Conservation (phyloP, 345 rosid species). For the Cardamine occulta region DNA sequence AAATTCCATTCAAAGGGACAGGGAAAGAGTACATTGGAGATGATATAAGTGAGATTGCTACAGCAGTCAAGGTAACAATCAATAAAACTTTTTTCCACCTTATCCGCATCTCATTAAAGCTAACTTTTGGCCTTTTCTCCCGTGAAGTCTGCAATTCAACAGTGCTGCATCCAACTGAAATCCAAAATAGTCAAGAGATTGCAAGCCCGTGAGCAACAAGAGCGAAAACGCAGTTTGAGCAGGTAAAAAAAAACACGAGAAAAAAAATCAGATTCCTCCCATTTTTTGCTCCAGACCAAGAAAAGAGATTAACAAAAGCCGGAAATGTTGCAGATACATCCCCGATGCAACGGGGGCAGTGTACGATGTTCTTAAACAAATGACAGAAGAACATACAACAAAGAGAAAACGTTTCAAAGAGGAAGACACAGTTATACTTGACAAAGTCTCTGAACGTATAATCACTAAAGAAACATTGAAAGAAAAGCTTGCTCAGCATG, state of each 20-base stretch:
- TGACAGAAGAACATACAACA: slow-evolving; percentile 57
- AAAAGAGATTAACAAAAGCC: not conserved
- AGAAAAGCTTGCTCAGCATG: slow-evolving; percentile 82
- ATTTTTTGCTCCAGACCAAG: not conserved
- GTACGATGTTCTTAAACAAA: slow-evolving; percentile 74
- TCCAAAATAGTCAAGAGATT: slow-evolving; percentile 78
- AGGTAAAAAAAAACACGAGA: slow-evolving; percentile 48
- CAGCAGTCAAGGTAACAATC: slow-evolving; percentile 80
- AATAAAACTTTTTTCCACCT: not conserved
- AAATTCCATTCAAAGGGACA: slow-evolving; percentile 95
- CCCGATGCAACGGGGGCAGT: slow-evolving; percentile 84
- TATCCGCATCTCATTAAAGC: slow-evolving; percentile 6
- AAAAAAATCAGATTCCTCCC: not conserved
- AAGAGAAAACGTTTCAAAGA: slow-evolving; percentile 63
- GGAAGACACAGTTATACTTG: slow-evolving; percentile 59
- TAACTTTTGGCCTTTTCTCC: slow-evolving; percentile 18
- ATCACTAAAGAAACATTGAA: slow-evolving; percentile 72
- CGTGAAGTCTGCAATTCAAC: slow-evolving; percentile 85
- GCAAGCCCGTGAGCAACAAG: slow-evolving; percentile 95
- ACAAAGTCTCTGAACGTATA: slow-evolving; percentile 57
- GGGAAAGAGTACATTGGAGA: slow-evolving; percentile 98
- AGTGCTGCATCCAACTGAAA: slow-evolving; percentile 95
- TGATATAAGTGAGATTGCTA: slow-evolving; percentile 89
- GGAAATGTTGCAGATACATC: slow-evolving; percentile 61
- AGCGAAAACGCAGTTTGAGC: slow-evolving; percentile 86